phyloP scores from a whole-genome alignment of 345 rosid genomes.

The Citrus sinensis region DNA sequence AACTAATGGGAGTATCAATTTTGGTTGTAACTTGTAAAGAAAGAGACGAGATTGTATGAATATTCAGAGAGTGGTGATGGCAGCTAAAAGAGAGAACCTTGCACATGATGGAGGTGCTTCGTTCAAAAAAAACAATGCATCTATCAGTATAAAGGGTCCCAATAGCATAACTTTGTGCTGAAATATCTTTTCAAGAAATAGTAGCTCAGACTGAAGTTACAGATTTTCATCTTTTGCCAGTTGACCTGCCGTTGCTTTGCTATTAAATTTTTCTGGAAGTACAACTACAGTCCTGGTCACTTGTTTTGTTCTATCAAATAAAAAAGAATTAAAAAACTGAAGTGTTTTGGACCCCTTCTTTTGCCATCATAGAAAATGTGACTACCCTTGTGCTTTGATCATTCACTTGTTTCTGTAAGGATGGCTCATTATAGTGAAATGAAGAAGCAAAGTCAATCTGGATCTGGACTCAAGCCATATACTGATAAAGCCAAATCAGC shows the following conservation, averaged over 20 bases:
- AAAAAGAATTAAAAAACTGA: too few relatives aligned
- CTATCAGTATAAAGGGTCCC: slow-evolving; percentile 15
- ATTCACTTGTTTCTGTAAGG: too few relatives aligned
- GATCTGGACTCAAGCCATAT: too few relatives aligned
- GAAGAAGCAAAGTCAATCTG: too few relatives aligned
- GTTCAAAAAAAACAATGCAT: background rate
- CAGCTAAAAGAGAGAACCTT: background rate
- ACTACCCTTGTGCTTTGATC: background rate
- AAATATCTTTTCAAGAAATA: slow-evolving; percentile 26
- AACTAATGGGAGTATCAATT: background rate
- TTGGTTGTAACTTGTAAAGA: background rate
- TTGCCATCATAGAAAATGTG: background rate
- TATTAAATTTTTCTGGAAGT: background rate
- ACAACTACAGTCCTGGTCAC: background rate
- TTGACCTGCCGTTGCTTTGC: slow-evolving; percentile 2
- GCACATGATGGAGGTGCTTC: background rate
- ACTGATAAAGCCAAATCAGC: too few relatives aligned
- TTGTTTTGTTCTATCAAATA: background rate
- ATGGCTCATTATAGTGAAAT: too few relatives aligned
- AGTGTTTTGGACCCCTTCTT: background rate
- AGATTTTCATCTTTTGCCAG: slow-evolving; percentile 16
- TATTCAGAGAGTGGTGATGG: background rate
- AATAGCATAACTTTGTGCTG: background rate
- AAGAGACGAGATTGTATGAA: slow-evolving; percentile 1
- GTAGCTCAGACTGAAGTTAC: slow-evolving; percentile 19